phyloP scores from a whole-genome alignment of 805 yeast genomes.

The Starmerella vitae region DNA sequence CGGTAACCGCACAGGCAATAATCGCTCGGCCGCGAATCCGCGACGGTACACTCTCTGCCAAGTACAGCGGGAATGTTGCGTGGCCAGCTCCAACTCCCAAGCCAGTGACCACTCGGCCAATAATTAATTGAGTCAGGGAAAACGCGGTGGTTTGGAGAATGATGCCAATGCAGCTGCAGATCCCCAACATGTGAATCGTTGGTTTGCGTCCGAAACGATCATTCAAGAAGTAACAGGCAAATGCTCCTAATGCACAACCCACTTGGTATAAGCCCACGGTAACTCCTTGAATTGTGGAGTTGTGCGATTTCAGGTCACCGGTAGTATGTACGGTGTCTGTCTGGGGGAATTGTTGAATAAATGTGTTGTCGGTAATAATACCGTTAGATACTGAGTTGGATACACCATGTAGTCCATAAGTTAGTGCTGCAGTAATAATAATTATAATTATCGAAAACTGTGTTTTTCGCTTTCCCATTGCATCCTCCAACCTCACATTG shows the following conservation, averaged over 20 bases:
- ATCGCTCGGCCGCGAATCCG: slow-evolving; percentile 49
- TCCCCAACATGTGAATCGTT: slow-evolving; percentile 35
- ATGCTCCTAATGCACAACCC: slow-evolving; percentile 58
- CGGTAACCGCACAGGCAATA: slow-evolving; percentile 49
- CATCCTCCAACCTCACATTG: slow-evolving; percentile 8
- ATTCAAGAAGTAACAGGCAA: slow-evolving; percentile 44
- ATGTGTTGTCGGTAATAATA: slow-evolving; percentile 19
- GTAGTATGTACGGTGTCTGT: slow-evolving; percentile 15
- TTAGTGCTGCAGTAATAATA: slow-evolving; percentile 16
- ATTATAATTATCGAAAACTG: slow-evolving; percentile 7
- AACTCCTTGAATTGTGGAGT: slow-evolving; percentile 25
- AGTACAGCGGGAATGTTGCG: slow-evolving; percentile 64
- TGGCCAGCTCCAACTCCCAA: slow-evolving; percentile 60
- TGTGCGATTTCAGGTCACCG: slow-evolving; percentile 1
- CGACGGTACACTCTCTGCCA: slow-evolving; percentile 53
- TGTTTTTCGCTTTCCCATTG: not conserved
- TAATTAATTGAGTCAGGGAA: slow-evolving; percentile 47
- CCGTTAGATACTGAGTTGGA: slow-evolving; percentile 57
- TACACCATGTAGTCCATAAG: slow-evolving; percentile 35
- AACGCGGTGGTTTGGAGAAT: slow-evolving; percentile 42
- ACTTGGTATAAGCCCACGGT: slow-evolving; percentile 38
- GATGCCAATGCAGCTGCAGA: slow-evolving; percentile 43
- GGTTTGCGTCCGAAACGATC: slow-evolving; percentile 45
- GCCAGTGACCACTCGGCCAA: slow-evolving; percentile 58
- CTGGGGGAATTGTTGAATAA: slow-evolving; percentile 20